Conservation (phyloP, 176 grass and related monocot species). For the Hordeum vulgare region DNA sequence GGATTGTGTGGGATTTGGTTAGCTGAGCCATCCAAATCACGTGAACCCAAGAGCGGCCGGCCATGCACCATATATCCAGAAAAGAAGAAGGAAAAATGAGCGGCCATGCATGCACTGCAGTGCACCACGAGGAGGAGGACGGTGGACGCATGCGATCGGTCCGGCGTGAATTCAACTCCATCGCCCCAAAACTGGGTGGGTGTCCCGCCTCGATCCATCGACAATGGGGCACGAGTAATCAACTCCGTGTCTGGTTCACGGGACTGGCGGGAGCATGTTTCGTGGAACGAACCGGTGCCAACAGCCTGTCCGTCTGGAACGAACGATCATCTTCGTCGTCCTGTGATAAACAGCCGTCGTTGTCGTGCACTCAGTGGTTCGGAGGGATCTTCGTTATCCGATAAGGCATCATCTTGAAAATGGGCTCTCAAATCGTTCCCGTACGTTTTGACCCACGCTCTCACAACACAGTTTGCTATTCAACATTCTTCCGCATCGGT, state of each 20-base stretch:
- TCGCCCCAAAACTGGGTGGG: neutral
- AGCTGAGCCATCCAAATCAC: constrained; percentile 37
- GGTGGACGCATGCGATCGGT: neutral
- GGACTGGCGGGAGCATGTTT: constrained; percentile 7
- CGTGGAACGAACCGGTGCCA: neutral
- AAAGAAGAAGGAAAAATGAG: too few species aligned
- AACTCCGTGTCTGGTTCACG: neutral
- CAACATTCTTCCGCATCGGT: too few species aligned
- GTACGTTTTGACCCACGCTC: too few species aligned
- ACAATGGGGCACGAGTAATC: neutral
- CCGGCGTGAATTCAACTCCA: neutral
- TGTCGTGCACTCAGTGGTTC: too few species aligned
- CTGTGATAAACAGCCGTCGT: too few species aligned
- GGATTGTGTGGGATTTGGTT: neutral
- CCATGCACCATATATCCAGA: neutral
- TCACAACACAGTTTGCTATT: too few species aligned
- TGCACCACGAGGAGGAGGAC: neutral
- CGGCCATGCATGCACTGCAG: too few species aligned
- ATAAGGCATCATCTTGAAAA: too few species aligned
- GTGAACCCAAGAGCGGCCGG: constrained; percentile 9
- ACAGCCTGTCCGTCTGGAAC: neutral
- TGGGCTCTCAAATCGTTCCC: too few species aligned
- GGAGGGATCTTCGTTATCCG: too few species aligned
- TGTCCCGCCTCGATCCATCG: neutral
- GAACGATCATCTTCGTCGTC: too few species aligned